These are phyloP conservation scores for Trematosphaeria pertusa DNA, from an alignment of 2,329 filamentous ascomycete genomes.

Conservation along the genomic window DNA sequence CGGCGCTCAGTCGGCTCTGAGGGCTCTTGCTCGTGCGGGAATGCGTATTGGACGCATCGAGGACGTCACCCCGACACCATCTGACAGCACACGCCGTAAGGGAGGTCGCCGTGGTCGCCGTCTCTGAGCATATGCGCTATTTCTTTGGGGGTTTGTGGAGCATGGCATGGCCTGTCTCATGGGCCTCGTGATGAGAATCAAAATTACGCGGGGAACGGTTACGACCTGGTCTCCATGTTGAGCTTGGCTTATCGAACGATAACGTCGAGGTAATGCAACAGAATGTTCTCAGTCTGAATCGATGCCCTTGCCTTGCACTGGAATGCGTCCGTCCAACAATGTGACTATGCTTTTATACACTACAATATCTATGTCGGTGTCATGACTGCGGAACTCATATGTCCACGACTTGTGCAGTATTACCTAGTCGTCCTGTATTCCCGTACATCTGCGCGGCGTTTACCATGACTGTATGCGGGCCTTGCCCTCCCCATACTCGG, in stretches of 20 bases:
- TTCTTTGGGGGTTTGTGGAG: conserved; percentile 46
- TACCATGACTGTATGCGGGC: conserved; percentile 61
- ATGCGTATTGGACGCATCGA: conserved; percentile 99
- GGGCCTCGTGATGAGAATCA: conserved; percentile 43
- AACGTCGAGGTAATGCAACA: conserved; percentile 46
- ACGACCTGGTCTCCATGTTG: conserved; percentile 50
- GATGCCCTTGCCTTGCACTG: conserved; percentile 7
- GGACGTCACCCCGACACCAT: conserved; percentile 98
- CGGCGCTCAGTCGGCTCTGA: conserved; percentile 98
- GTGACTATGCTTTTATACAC: conserved; percentile 37
- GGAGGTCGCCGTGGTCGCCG: conserved; percentile 99
- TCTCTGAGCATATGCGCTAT: conserved; percentile 73
- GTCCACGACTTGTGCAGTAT: conserved; percentile 52
- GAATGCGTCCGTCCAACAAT: conserved; percentile 41
- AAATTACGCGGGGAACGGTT: conserved; percentile 50
- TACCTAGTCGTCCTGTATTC: conserved; percentile 57
- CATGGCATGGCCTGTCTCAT: conserved; percentile 46
- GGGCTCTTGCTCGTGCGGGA: conserved; percentile 96
- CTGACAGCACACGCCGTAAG: conserved; percentile 99
- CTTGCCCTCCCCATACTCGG: conserved; percentile 63
- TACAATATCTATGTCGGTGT: conserved; percentile 23
- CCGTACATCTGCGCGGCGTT: conserved; percentile 65
- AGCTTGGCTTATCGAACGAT: conserved; percentile 41
- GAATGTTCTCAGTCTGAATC: conserved; percentile 46
- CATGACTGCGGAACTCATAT: conserved; percentile 41